phyloP scores from a whole-genome alignment of 108 stramenopile genomes.

The Mayamaea pseudoterrestris region DNA sequence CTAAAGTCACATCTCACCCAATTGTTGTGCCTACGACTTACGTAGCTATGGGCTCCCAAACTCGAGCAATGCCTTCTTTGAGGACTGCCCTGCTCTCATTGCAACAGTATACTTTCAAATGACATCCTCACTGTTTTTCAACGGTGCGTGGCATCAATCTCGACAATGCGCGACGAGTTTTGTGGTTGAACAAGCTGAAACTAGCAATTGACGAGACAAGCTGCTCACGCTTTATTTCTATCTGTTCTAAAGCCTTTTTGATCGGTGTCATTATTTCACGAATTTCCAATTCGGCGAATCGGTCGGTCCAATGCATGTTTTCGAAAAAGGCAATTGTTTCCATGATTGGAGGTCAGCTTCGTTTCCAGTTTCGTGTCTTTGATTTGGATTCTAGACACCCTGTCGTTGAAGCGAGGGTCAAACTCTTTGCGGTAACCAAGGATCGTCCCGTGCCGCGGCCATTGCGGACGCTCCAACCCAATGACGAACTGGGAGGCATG shows the following conservation, averaged over 20 bases:
- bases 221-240: no score
- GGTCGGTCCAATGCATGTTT: slow-evolving; percentile 6
- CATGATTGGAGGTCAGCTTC: slow-evolving; percentile 12
- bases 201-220: no score
- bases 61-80: slow-evolving; percentile 55
- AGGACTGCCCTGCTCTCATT: slow-evolving; percentile 46
- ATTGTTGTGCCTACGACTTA: no score
- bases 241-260: slow-evolving; percentile 55
- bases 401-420: slow-evolving; percentile 80
- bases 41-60: slow-evolving; percentile 43
- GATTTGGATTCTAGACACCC: slow-evolving; percentile 58
- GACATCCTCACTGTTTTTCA: slow-evolving; percentile 53
- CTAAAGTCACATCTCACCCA: no score
- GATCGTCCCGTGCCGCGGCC: slow-evolving; percentile 29
- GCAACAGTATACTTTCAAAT: slow-evolving; percentile 61
- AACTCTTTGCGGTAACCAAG: slow-evolving; percentile 52
- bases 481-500: slow-evolving; percentile 53
- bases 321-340: neutral
- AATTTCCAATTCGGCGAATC: slow-evolving; percentile 37
- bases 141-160: no score
- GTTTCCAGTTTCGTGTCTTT: slow-evolving; percentile 34
- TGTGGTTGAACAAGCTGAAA: no score
- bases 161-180: no score
- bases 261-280: slow-evolving; percentile 56
- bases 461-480: slow-evolving; percentile 42